These are phyloP conservation scores for Fusarium gaditjirri DNA, from an alignment of 2,329 filamentous ascomycete genomes.

Conservation along the genomic window DNA sequence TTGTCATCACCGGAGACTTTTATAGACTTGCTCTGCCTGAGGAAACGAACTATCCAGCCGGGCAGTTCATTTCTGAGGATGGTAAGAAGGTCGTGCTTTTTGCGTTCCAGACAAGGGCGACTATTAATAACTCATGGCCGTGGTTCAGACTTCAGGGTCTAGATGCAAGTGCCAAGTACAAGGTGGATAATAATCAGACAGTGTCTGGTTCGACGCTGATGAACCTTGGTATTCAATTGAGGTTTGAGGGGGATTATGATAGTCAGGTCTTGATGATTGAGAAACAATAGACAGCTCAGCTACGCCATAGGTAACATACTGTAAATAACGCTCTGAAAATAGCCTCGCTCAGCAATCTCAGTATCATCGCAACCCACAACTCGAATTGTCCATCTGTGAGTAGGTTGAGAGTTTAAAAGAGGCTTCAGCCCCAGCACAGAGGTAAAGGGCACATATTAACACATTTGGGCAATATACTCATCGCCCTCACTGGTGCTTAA, in stretches of 20 bases:
- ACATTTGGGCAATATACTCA: too few species aligned
- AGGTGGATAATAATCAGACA: conserved; percentile 60
- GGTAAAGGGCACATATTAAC: too few species aligned
- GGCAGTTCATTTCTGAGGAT: conserved; percentile 67
- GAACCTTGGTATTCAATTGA: conserved; percentile 68
- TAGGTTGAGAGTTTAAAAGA: too few species aligned
- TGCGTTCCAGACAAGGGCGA: conserved; percentile 67
- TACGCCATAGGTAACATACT: fast-evolving
- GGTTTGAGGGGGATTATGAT: conserved; percentile 64
- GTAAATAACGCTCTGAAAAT: neutral
- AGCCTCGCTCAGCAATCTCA: fast-evolving
- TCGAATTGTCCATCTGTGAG: neutral
- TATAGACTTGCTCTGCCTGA: conserved; percentile 69
- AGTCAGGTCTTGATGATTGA: conserved; percentile 67
- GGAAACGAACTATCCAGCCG: conserved; percentile 70
- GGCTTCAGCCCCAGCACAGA: too few species aligned
- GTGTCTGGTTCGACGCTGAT: conserved; percentile 70
- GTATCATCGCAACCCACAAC: fast-evolving
- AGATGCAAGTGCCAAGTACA: conserved; percentile 64
- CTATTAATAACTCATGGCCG: conserved; percentile 62
- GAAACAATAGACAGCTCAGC: conserved; percentile 41
- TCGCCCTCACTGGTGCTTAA: too few species aligned
- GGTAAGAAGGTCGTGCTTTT: conserved; percentile 63
- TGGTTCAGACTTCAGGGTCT: conserved; percentile 66
- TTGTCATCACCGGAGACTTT: conserved; percentile 68